Evolutionary conservation across 164 flowering plant species (phyloP).

Genomic region (Vitis amurensis): DNA sequence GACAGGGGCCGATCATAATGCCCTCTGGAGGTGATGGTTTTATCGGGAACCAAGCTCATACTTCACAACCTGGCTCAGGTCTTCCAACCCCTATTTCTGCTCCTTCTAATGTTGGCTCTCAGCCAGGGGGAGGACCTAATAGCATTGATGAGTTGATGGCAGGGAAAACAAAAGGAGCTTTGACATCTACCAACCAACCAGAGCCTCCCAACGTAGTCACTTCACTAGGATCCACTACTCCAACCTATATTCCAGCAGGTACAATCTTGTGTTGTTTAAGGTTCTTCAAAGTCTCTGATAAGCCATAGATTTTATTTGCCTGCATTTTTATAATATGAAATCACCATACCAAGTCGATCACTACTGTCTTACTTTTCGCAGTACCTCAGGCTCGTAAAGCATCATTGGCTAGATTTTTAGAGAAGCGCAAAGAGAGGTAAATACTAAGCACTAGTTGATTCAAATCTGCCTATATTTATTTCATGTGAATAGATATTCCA

Average conservation of each 20-base stretch:
- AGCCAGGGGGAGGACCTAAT: conserved; percentile 11
- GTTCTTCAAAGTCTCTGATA: background rate
- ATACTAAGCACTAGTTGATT: no score
- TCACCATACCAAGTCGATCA: background rate
- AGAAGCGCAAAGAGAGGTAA: conserved; percentile 67
- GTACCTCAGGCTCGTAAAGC: conserved; percentile 65
- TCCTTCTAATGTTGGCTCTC: conserved; percentile 10
- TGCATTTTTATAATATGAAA: background rate
- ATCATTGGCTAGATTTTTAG: conserved; percentile 61
- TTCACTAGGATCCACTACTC: conserved; percentile 15
- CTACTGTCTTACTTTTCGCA: conserved; percentile 12
- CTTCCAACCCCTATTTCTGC: conserved; percentile 17
- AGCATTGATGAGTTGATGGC: conserved; percentile 3
- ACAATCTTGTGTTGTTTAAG: background rate
- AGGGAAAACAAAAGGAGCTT: conserved; percentile 9
- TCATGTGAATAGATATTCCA: no score
- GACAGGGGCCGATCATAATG: background rate
- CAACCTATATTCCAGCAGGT: conserved; percentile 23
- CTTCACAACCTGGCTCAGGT: conserved; percentile 1
- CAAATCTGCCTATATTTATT: no score
- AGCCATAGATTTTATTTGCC: background rate
- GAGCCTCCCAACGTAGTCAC: conserved; percentile 16
- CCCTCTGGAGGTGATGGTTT: conserved; percentile 9
- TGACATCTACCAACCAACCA: conserved; percentile 11
- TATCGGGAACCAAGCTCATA: background rate